Conservation (phyloP, 1,284 basidiomycete species). For the Austroboletus niveus region DNA sequence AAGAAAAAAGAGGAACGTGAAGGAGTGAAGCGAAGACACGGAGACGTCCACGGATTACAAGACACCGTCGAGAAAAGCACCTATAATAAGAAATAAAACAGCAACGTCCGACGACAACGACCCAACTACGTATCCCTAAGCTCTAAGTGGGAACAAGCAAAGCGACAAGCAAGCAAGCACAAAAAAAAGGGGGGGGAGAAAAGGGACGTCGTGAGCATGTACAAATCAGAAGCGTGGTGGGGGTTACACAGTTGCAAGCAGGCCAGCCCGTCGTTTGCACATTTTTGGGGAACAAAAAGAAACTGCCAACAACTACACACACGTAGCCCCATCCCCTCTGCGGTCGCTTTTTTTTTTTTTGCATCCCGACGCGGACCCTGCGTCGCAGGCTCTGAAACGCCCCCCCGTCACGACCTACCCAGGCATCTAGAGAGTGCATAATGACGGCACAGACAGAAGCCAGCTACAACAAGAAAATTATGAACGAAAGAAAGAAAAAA, state of each 20-base stretch:
- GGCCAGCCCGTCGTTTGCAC: slow-evolving; percentile 16
- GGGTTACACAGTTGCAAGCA: slow-evolving; percentile 7
- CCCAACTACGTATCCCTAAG: too few species aligned
- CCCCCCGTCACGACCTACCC: slow-evolving; percentile 18
- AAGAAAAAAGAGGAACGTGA: too few species aligned
- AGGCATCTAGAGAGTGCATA: slow-evolving; percentile 22
- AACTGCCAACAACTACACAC: neutral
- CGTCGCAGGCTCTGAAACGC: slow-evolving; percentile 1
- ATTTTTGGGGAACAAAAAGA: neutral
- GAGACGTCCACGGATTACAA: too few species aligned
- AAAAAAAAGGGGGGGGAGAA: neutral
- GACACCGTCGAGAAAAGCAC: too few species aligned
- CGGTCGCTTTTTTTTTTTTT: neutral
- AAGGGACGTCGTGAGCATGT: neutral
- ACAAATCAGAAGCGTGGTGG: neutral
- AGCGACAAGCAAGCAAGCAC: neutral
- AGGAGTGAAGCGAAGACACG: too few species aligned
- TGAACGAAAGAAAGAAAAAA: slow-evolving; percentile 1
- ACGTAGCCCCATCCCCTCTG: slow-evolving; percentile 1
- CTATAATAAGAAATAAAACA: too few species aligned
- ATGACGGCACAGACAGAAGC: slow-evolving; percentile 24
- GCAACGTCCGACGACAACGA: too few species aligned
- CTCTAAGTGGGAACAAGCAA: too few species aligned
- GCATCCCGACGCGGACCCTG: neutral
- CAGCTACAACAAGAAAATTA: slow-evolving; percentile 12